Base-by-base conservation (phyloP, 1,284 basidiomycete species). In the Trichosporon sp. region DNA sequence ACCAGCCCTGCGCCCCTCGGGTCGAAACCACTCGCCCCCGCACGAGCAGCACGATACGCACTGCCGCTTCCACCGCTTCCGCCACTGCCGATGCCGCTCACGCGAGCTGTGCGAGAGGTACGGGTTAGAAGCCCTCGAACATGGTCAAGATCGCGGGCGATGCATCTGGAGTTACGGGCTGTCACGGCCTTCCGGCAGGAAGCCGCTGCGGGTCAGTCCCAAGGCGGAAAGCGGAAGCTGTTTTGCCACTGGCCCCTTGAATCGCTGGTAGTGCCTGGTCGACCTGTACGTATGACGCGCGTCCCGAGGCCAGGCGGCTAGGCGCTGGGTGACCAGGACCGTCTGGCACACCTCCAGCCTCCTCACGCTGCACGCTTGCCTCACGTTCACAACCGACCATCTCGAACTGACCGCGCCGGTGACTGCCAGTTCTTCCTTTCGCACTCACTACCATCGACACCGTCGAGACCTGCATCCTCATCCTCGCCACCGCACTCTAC, bases 251-350 rank as follows among this genome's bases (percentile, higher is more conserved):
- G 31, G 26, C 26, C 31, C 54, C 26, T 56, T 56, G 54, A 56
- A 56, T 56, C 54, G 54, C 26, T 26, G 26, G 26, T 26, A 4
- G 1, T 5, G 11, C 2, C 2, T n/a, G 43, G 16, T 10, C 54
- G 54, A 59, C 35, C 35, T 37, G 35, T 37, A 37, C 35, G 59
- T 63, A 63, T 63, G 59, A 63, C 59, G 59, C 59, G 59, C 59
- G 59, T 63, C 59, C 59, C 14, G 26, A 6, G 26, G 26, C 26
- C 26, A 26, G 26, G 26, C 26, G 26, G 26, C 2, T 26, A 26
- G 26, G 26, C 26, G 40, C 40, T 43, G 40, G 40, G 3, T 43
- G 40, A 43, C 40, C 40, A 16, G 16, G 43, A n/a, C 43, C 43
- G 43, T n/a, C 16, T n/a, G 1, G 43, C 16, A 54, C n/a, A 8